Conservation (phyloP, 345 rosid genomes). For the Populus deltoides region DNA sequence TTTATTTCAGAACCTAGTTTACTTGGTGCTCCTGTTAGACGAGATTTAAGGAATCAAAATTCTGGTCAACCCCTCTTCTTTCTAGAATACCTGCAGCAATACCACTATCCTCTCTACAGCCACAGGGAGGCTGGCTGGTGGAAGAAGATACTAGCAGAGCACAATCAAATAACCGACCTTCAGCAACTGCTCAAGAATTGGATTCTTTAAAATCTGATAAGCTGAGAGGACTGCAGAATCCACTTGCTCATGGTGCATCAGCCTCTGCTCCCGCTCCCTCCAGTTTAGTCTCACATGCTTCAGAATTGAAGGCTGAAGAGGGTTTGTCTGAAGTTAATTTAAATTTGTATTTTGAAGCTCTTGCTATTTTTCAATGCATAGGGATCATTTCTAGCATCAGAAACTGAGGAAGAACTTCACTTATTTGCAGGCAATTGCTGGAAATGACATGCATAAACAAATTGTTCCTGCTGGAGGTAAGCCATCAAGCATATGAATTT, state of each 20-base stretch:
- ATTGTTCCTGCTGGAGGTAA: constrained; percentile 41
- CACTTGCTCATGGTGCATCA: constrained; percentile 35
- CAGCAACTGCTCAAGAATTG: constrained; percentile 37
- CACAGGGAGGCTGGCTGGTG: constrained; percentile 69
- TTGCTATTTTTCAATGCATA: background rate
- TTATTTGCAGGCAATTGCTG: constrained; percentile 40
- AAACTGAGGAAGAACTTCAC: constrained; percentile 9
- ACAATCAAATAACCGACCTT: constrained; percentile 28
- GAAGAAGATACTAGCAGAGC: constrained; percentile 54
- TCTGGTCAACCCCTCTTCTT: constrained; percentile 66
- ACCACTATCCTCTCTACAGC: constrained; percentile 37
- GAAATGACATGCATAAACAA: constrained; percentile 45
- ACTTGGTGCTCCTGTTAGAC: constrained; percentile 78
- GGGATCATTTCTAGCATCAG: background rate
- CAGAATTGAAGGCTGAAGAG: constrained; percentile 71
- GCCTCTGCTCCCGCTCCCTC: constrained; percentile 41
- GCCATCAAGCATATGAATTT: constrained; percentile 45
- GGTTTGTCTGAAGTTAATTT: constrained; percentile 32
- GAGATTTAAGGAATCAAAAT: constrained; percentile 64
- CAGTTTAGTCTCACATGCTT: constrained; percentile 35
- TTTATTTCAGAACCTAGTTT: constrained; percentile 68
- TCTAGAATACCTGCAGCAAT: constrained; percentile 52
- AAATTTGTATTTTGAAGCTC: constrained; percentile 7
- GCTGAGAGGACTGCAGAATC: constrained; percentile 41
- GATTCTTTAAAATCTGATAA: constrained; percentile 48